Evolutionary conservation across 495 filamentous ascomycete genomes (phyloP), one percentile per base, ranked within the genome.

Genomic region (Aspergillus indologenus): DNA sequence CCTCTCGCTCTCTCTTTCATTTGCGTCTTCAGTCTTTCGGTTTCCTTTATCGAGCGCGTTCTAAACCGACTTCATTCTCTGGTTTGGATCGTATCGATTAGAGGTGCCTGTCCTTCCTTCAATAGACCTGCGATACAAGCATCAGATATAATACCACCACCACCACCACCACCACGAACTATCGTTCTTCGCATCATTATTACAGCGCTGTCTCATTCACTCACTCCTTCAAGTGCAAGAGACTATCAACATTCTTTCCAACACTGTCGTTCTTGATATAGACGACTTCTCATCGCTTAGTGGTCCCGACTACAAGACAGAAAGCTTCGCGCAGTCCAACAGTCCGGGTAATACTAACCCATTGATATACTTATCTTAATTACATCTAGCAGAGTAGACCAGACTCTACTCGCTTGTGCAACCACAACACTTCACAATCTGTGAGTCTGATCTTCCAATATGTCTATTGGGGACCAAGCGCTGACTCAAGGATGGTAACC

Each of bases 71-170:
- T 56, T 51, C 49, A 21, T 56, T 31, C 26, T 55, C 42, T 54
- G 59, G 47, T 61, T 61, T 59, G 54, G 63, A 43, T 62, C 52
- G 59, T 49, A 45, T 64, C 59, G 53, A 34, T 47, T 49, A 61
- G 24, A 68, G 69, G 67, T 64, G 62, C 71, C 69, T 72, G 67
- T 71, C 70, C 67, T 71, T 75, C 72, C 56, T 67, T 67, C 60
- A 60, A 9, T 46, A 63, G 53, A 60, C 57, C 54, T 51, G 50
- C 61, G 46, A 46, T 51, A 58, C 50, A 23, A 40, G 42, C 46
- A 55, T 56, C 56, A 53, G 54, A 62, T 57, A 60, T 49, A 55
- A 55, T 47, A 20, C 50, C 51, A 45, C 21, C 8, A 52, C 12
- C 42, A 42, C 44, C 21, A 55, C 15, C 46, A 44, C 31, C 45